phyloP scores from a whole-genome alignment of 306 rosid species.

The Trichosanthes cucumerina region DNA sequence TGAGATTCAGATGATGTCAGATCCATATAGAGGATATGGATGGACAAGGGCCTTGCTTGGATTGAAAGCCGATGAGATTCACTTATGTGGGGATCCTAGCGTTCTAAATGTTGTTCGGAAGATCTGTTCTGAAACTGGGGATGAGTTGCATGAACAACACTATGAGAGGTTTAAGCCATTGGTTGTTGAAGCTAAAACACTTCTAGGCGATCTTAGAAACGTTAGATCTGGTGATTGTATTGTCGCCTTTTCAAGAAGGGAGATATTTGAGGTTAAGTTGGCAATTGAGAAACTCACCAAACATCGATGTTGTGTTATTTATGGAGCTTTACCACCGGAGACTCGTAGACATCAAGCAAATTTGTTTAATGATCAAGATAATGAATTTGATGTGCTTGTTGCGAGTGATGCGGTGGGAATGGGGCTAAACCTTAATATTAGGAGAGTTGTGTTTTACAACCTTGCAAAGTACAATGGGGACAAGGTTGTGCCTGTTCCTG shows the following conservation, averaged over 20 bases:
- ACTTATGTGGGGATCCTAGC: constrained; percentile 78
- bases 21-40: constrained; percentile 60
- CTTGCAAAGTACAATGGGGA: constrained; percentile 82
- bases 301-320: constrained; percentile 76
- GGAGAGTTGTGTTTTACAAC: constrained; percentile 76
- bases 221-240: constrained; percentile 89
- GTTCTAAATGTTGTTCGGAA: constrained; percentile 59
- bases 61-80: constrained; percentile 88
- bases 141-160: constrained; percentile 59
- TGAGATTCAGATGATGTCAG: constrained; percentile 90
- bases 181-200: constrained; percentile 88
- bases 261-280: constrained; percentile 81
- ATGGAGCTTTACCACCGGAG: constrained; percentile 89
- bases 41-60: constrained; percentile 94
- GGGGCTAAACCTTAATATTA: constrained; percentile 88
- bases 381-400: constrained; percentile 74
- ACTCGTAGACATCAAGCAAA: constrained; percentile 83
- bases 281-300: constrained; percentile 74
- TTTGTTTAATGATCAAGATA: constrained; percentile 70
- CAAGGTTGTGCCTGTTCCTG: constrained; percentile 67
- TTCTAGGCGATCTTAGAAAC: constrained; percentile 61
- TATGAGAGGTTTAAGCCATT: constrained; percentile 88
- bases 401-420: constrained; percentile 97
- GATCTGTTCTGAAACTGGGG: constrained; percentile 70
- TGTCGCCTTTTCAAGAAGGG: constrained; percentile 93